Percentiles rank a stretch among this genome's conserved stretches.
phyloP scores from a whole-genome alignment of 352 stramenopile genomes.

The Phytophthora cryptogea region DNA sequence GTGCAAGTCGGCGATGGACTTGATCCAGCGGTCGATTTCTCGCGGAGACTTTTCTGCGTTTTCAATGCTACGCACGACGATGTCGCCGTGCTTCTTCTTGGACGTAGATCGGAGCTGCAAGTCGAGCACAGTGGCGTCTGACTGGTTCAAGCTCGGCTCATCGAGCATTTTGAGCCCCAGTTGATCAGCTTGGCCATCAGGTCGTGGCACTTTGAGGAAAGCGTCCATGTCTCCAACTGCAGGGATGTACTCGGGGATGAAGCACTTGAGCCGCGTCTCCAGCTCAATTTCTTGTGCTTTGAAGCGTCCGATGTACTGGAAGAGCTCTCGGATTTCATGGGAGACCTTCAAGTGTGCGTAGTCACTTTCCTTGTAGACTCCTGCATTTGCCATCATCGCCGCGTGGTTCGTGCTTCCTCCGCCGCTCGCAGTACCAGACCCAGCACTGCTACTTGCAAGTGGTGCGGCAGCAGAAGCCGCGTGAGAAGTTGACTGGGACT shows the following conservation, averaged over 20 bases:
- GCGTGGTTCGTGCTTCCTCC: constrained; percentile 46
- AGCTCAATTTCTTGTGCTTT: constrained; percentile 96
- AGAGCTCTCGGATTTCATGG: constrained; percentile 90
- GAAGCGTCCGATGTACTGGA: constrained; percentile 95
- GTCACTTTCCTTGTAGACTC: constrained; percentile 89
- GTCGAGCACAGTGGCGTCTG: constrained; percentile 94
- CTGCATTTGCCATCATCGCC: constrained; percentile 67
- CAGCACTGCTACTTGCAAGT: constrained; percentile 9
- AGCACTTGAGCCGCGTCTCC: constrained; percentile 95
- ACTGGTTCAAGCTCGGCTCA: constrained; percentile 92
- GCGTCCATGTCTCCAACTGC: constrained; percentile 96
- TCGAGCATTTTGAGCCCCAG: constrained; percentile 94
- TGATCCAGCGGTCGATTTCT: constrained; percentile 96
- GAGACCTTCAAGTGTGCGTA: constrained; percentile 90
- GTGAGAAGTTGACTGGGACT: constrained; percentile 34
- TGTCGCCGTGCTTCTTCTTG: constrained; percentile 94
- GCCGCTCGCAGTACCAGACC: constrained; percentile 11
- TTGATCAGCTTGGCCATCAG: constrained; percentile 88
- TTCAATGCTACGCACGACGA: constrained; percentile 94
- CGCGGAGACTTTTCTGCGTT: constrained; percentile 92
- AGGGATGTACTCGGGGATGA: constrained; percentile 97
- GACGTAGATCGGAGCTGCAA: constrained; percentile 93
- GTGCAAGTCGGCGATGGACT: constrained; percentile 95
- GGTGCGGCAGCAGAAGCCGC: constrained; percentile 15
- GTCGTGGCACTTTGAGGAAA: constrained; percentile 96